Base-by-base conservation (phyloP, 306 rosid genomes). In the Casuarina glauca region DNA sequence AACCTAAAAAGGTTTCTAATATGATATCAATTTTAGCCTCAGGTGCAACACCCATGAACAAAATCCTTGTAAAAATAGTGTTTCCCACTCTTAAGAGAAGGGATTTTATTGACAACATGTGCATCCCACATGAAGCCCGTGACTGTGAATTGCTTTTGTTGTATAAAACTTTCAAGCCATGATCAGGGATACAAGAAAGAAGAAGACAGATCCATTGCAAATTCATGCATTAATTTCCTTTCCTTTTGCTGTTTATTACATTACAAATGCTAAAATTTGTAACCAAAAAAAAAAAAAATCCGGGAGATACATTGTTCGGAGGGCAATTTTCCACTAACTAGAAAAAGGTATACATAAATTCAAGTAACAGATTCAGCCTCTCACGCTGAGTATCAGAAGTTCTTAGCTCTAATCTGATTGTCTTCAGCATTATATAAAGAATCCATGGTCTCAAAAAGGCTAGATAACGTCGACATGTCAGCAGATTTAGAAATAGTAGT, bases 341-440 rank as follows among this genome's bases (percentile, higher is more conserved):
- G 62, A 39, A 78, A 62, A 15, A 6, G 35, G 54, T 55, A 46
- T 8, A 43, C 57, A 74, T 74, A 35, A 32, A 16, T 3, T 38
- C 6, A 2, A 49, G 44, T 43, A 36, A 75, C 44, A 16, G 69
- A 13, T 77, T 9, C 26, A 15, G 49, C 49, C 73, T 58, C 46
- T 77, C 17, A 75, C 57, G 76, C 53, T 76, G 72, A 35, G 41
- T 75, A 53, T 52, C 79, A 78, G 63, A 69, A 73, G 75, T 84
- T 80, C 83, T 77, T 86, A 76, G 78, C 49, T 43, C 68, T 69
- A 41, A 80, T 9, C 74, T 67, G 79, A 71, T 80, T 64, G 19
- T 19, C 86, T 74, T 85, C 80, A 45, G 86, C 84, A 2, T 84
- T 74, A 77, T 74, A 74, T 17, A 64, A 74, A 74, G 94, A 90